Percentiles rank a stretch among this genome's conserved stretches.
Evolutionary conservation across 108 stramenopile genomes (phyloP).

Genomic region (Stephanodiscus triporus): DNA sequence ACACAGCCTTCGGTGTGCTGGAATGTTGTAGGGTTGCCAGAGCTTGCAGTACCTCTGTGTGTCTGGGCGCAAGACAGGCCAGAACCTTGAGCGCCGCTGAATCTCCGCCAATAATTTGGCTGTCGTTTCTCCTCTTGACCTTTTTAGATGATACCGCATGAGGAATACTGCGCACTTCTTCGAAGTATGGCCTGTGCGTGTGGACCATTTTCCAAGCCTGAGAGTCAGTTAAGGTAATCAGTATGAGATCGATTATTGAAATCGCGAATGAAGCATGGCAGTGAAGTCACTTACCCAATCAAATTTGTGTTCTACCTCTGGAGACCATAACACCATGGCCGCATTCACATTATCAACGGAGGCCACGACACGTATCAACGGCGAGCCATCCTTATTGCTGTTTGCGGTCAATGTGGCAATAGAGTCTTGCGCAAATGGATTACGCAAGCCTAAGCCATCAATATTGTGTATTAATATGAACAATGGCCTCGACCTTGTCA

Average conservation of each 20-base stretch:
- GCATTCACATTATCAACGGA: slow-evolving; percentile 78
- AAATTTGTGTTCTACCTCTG: slow-evolving; percentile 39
- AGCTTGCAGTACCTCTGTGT: slow-evolving; percentile 66
- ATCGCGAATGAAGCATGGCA: slow-evolving; percentile 10
- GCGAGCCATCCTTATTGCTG: slow-evolving; percentile 49
- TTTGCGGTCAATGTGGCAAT: slow-evolving; percentile 59
- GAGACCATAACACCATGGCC: slow-evolving; percentile 57
- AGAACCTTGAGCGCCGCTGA: slow-evolving; percentile 38
- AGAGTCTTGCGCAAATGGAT: slow-evolving; percentile 56
- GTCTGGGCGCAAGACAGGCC: slow-evolving; percentile 59
- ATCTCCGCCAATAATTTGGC: slow-evolving; percentile 5
- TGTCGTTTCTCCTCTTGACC: slow-evolving; percentile 19
- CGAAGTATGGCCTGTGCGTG: slow-evolving; percentile 69
- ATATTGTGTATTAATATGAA: slow-evolving; percentile 78
- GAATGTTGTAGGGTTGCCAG: slow-evolving; percentile 61
- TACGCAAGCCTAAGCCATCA: slow-evolving; percentile 66
- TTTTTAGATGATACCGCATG: slow-evolving; percentile 20
- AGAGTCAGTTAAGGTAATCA: background rate
- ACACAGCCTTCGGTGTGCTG: slow-evolving; percentile 25
- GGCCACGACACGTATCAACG: slow-evolving; percentile 69
- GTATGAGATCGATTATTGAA: background rate
- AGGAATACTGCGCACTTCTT: slow-evolving; percentile 53
- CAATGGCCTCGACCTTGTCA: slow-evolving; percentile 46
- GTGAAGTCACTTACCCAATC: slow-evolving; percentile 32
- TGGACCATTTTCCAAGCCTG: slow-evolving; percentile 64